Base-by-base conservation (phyloP, 2,329 filamentous ascomycete genomes). In the Beauveria sp. region DNA sequence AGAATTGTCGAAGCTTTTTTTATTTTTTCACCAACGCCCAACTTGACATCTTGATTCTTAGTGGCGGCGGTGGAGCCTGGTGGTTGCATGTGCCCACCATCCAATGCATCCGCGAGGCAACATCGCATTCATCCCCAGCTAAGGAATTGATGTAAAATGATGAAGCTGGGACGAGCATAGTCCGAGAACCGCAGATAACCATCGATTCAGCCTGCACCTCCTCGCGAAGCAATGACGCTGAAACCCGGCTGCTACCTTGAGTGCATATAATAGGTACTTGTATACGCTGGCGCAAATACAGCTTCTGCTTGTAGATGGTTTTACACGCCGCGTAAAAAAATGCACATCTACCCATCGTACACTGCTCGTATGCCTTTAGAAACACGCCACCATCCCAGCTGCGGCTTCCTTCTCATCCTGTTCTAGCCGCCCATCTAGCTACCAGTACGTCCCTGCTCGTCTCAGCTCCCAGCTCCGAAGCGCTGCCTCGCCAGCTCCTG, bases 401-500 rank as follows among this genome's bases (percentile, higher is more conserved):
- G n/a, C 9, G 5, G 42, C 42, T 48, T 56, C 10, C 31, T 34
- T 3, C 12, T 34, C 31, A 2, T 34, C 31, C 12, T 12, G 9
- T 34, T 34, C 10, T 34, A 34, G 31, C 10, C 4, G 31, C 1
- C 10, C 31, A 34, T 34, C 9, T 2, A 12, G 31, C 31, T 34
- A 34, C 31, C 9, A 12, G 31, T 5, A 34, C 31, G 3, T 34
- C 10, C 31, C 31, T 3, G 8, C 31, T 9, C 31, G 31, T 34
- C 38, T 43, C 48, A 60, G 22, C 28, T 50, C 8, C 42, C 22
- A 62, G 71, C 85, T 28, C 90, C 90, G 80, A 90, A 96, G 65
- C 90, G 82, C 76, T 90, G 84, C 75, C 83, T 88, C 18, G 92
- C 93, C 75, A 98, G 75, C 68, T 87, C 85, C 75, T 82, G 88